Base-by-base conservation (phyloP, 176 grass and related monocot genomes). In the Triticum urartu region DNA sequence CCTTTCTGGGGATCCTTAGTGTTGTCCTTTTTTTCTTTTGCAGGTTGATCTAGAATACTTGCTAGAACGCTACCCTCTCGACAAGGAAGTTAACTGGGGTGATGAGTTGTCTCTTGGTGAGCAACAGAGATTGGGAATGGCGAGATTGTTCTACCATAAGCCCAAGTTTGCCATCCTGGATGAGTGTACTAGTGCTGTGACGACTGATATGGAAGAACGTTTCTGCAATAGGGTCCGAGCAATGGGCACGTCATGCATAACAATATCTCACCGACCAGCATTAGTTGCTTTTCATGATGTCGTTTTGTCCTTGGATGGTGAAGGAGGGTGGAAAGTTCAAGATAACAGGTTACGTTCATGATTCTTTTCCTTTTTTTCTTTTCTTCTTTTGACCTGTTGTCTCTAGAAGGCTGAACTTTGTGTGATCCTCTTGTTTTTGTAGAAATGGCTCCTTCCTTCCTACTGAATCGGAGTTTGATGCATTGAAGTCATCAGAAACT, bases 151-250 rank as follows among this genome's bases (percentile, higher is more conserved):
- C 87, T 95, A 98, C 72, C 96, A 98, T 86, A 95, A 91, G 79
- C 96, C 96, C 33, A 98, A 92, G 84, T 98, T 98, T 88, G 96
- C 96, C 67, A 98, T 98, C 93, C 82, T 98, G 78, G 96, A 98
- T 87, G 96, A 98, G 81, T 98, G 96, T 81, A 98, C 96, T 64
- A 98, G 96, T 85, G 96, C 96, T 50, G 96, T 98, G 48, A 98
- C 96, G 86, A 98, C 90, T 45, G 92, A 98, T 86, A 98, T 98
- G 96, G 96, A 98, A 85, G 93, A 98, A 72, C 96, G 96, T 12
- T 98, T 98, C 84, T 98, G 96, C 86, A 86, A 82, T 56, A 89
- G 89, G 75, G 96, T 98, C 79, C 88, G 78, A 86, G 94, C 91
- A 81, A 98, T 95, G 96, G 96, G 96, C 22, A 98, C 96, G 35